Evolutionary conservation across 177 flowering plant species (phyloP), one percentile per base, ranked within the genome.

Genomic region (Vitis hybrid): DNA sequence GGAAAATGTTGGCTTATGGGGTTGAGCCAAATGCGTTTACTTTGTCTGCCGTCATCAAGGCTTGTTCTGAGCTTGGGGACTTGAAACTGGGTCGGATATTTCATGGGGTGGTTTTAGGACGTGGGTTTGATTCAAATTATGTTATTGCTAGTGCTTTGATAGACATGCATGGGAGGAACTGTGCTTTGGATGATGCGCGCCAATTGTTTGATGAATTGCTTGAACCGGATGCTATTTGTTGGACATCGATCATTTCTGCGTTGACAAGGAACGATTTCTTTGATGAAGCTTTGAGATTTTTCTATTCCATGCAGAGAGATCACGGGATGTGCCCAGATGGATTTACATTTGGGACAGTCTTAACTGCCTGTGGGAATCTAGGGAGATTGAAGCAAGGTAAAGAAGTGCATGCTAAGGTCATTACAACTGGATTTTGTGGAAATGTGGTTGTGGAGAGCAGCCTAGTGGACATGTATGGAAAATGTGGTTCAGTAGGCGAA

Each of bases 391-490:
- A 69, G 70, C 98, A 86, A 70, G 98, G 99, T 3, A 91, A 80
- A 67, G 84, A 90, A 74, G 75, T 93, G 17, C 98, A 95, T 76
- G 87, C 83, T 11, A 85, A 76, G 79, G 85, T 87, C 1, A 21
- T 90, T 65, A 72, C 79, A 0, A 39, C 74, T 32, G 98, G 93
- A 26, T 67, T 85, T 64, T 55, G 73, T 62, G 89, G 86, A 5
- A 82, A 93, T 80, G 88, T 91, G 14, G 82, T 93, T 56, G 90
- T 90, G 48, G 89, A 84, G 75, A 93, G 99, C 73, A 90, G 94
- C 71, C 83, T 93, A 58, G 86, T 95, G 10, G 98, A 93, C 77
- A 95, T 95, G 98, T 95, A 93, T 80, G 94, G 88, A 6, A 95
- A 95, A 81, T 93, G 90, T 72, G 83, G 93, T 19, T 69, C 70